phyloP scores from a whole-genome alignment of 176 grass and related monocot genomes.

The Canna indica region DNA sequence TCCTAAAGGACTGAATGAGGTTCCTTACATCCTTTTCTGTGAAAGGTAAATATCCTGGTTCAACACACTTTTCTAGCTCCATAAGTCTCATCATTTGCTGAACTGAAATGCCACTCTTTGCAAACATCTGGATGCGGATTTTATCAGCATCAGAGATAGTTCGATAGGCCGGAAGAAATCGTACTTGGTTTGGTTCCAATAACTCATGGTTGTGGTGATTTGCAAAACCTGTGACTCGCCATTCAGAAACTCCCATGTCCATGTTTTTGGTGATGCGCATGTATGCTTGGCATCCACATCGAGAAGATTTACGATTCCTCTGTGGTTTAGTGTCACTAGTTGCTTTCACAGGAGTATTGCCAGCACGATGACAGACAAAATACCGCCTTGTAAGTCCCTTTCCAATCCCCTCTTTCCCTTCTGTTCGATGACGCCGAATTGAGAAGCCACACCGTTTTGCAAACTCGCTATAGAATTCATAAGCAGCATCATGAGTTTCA shows the following conservation, averaged over 20 bases:
- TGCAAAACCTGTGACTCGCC: slow-evolving; percentile 66
- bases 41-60: slow-evolving; percentile 53
- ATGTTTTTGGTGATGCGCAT: slow-evolving; percentile 43
- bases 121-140: slow-evolving; percentile 44
- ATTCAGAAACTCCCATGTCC: slow-evolving; percentile 24
- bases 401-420: slow-evolving; percentile 62
- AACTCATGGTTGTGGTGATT: slow-evolving; percentile 60
- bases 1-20: slow-evolving; percentile 60
- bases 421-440: slow-evolving; percentile 67
- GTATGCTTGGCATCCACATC: slow-evolving; percentile 68
- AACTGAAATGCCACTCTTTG: slow-evolving; percentile 55
- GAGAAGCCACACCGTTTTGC: slow-evolving; percentile 64
- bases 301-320: slow-evolving; percentile 54
- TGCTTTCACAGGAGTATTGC: slow-evolving; percentile 49
- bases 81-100: slow-evolving; percentile 66
- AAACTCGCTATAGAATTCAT: slow-evolving; percentile 55
- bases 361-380: slow-evolving; percentile 74
- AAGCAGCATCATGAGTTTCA: slow-evolving; percentile 53
- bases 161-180: slow-evolving; percentile 41
- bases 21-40: slow-evolving; percentile 76
- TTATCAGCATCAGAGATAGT: slow-evolving; percentile 43
- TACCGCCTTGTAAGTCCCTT: slow-evolving; percentile 58
- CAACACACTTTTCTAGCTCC: slow-evolving; percentile 57
- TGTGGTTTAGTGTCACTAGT: slow-evolving; percentile 30
- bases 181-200: slow-evolving; percentile 41